Base-by-base conservation (phyloP, 371 early-diverging fungal species). In the Mortierella sp. region DNA sequence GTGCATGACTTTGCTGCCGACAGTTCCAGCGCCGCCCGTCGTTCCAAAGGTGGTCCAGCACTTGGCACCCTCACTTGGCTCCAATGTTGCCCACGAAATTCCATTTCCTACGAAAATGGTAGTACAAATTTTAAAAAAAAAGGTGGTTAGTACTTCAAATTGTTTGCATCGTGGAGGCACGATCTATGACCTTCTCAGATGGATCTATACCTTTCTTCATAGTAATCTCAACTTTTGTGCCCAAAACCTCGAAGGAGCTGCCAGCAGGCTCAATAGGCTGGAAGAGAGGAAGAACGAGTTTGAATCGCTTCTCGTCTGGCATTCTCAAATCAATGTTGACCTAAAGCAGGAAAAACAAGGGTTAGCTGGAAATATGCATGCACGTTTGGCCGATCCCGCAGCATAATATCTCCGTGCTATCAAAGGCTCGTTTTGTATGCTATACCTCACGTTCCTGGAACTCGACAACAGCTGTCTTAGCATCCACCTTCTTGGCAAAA, bases 1-100 rank as follows among this genome's bases (percentile, higher is more conserved):
- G 43, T 66, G 76, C 80, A 86, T 84, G 67, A 88, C 84, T 55
- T 84, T 87, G 52, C 82, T 82, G 37, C 89, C 89, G 43, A 89
- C 86, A 31, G 79, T 79, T 52, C 83, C 86, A 21, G 76, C 75
- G 14, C 84, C 84, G n/a, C 87, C 87, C n/a, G 80, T 83, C 1
- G 86, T 83, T 64, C 95, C 95, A 84, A 95, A 95, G 6, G 96
- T 94, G 12, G 94, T 94, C 92, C 92, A 94, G 47, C 85, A 81
- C 50, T 82, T 86, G 34, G 90, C 84, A 21, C 87, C 83, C 32
- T 81, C 79, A 30, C 79, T 85, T 31, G 92, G 91, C 60, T 92
- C 94, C 48, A 95, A 75, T 23, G 89, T 78, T n/a, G 94, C 88
- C 96, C 96, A 95, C n/a, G 90, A 88, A 26, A 93, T 83, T 26